Conservation (phyloP, 345 rosid genomes). For the Geranium rotundifolium region DNA sequence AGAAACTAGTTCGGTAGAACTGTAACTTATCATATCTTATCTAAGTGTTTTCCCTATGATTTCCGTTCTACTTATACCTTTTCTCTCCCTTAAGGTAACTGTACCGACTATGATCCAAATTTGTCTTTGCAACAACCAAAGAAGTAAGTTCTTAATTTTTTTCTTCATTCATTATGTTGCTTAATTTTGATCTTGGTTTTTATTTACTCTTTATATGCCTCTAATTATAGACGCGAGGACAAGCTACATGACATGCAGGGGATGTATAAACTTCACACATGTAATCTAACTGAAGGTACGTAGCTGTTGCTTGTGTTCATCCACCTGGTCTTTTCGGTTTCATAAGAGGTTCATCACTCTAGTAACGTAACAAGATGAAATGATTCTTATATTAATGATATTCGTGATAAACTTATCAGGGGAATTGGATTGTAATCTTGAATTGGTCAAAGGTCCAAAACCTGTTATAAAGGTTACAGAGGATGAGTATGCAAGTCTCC, state of each 20-base stretch:
- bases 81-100: constrained; percentile 23
- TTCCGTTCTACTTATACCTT: constrained; percentile 1
- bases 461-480: constrained; percentile 26
- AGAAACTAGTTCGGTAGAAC: not conserved
- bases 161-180: constrained; percentile 2
- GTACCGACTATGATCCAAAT: constrained; percentile 17
- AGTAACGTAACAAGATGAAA: not conserved
- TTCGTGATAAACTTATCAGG: constrained; percentile 15
- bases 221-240: constrained; percentile 20
- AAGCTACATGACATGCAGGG: constrained; percentile 13
- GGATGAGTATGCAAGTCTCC: constrained; percentile 57
- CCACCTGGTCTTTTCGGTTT: not conserved
- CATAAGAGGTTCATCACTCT: not conserved
- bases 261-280: constrained; percentile 9
- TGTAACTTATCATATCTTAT: not conserved
- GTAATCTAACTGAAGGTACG: constrained; percentile 28
- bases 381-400: not conserved
- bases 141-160: constrained; percentile 29
- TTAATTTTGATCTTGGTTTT: constrained; percentile 1
- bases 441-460: constrained; percentile 16
- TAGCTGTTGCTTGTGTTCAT: constrained; percentile 6
- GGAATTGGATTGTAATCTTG: constrained; percentile 9
- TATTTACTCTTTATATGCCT: not conserved
- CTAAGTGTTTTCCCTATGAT: constrained; percentile 2
- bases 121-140: constrained; percentile 16